phyloP scores from a whole-genome alignment of 768 basidiomycete species.

The Gelatoporia subvermispora region DNA sequence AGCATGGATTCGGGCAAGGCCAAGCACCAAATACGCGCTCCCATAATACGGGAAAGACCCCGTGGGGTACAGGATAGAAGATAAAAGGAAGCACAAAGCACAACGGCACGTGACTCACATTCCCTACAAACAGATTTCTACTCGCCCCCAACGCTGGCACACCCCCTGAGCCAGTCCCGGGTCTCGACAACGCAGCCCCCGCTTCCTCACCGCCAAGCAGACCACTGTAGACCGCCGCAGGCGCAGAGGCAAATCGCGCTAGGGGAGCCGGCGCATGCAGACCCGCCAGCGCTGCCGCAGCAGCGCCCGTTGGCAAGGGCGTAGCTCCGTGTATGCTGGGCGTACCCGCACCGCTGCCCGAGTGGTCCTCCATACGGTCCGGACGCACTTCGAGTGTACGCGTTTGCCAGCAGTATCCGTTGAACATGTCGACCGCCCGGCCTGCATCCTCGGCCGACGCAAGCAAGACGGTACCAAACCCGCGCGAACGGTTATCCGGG shows the following conservation, averaged over 20 bases:
- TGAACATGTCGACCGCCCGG: conserved; percentile 92
- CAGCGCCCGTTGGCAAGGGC: not conserved
- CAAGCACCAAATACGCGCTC: too few relatives aligned
- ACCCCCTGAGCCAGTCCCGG: conserved; percentile 6
- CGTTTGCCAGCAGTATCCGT: conserved; percentile 94
- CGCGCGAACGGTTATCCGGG: conserved; percentile 87
- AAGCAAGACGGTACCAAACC: conserved; percentile 91
- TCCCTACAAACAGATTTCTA: conserved; percentile 81
- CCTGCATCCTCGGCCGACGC: conserved; percentile 94
- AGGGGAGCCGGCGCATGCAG: conserved; percentile 6
- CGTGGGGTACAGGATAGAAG: too few relatives aligned
- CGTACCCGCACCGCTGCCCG: conserved; percentile 16
- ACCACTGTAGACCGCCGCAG: not conserved
- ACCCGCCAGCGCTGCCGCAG: conserved; percentile 1
- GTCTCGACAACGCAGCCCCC: not conserved
- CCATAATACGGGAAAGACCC: too few relatives aligned
- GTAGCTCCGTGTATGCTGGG: not conserved
- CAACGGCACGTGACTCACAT: conserved; percentile 48
- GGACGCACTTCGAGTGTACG: conserved; percentile 87
- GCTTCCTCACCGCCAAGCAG: conserved; percentile 2
- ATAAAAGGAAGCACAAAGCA: too few relatives aligned
- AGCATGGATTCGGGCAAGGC: too few relatives aligned
- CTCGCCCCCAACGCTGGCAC: conserved; percentile 22
- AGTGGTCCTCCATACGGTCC: conserved; percentile 57
- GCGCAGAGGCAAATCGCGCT: conserved; percentile 6